Percentiles rank a stretch among this genome's conserved stretches.
These are phyloP conservation scores for Colletotrichum caudatum DNA, from an alignment of 2,329 filamentous ascomycete genomes.

Conservation along the genomic window DNA sequence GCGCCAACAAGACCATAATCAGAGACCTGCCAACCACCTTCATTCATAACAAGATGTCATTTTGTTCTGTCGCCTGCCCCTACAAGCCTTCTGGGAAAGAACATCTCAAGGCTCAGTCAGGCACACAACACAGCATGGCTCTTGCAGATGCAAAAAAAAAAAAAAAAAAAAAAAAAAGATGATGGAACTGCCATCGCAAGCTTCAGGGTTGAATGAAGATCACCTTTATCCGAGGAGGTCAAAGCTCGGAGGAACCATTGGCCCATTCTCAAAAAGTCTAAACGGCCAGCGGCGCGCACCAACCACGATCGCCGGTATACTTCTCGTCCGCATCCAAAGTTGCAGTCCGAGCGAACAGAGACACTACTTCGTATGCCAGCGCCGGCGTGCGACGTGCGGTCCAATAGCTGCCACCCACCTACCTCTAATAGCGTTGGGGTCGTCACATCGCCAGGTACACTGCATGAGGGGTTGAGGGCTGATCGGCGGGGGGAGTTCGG, in stretches of 20 bases:
- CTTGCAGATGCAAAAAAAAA: background rate
- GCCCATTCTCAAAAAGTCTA: conserved; percentile 15
- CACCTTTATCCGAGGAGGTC: background rate
- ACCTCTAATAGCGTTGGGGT: background rate
- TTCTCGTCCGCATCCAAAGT: conserved; percentile 10
- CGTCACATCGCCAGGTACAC: conserved; percentile 26
- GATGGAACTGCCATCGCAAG: conserved; percentile 1
- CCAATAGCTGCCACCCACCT: conserved; percentile 16
- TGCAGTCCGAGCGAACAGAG: background rate
- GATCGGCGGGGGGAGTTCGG: conserved; percentile 14
- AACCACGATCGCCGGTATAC: conserved; percentile 12
- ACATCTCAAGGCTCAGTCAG: background rate
- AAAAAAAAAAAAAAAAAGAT: background rate
- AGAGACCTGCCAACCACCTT: background rate
- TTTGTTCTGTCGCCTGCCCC: background rate
- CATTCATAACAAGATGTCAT: background rate
- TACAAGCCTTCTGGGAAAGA: background rate
- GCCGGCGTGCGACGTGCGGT: background rate
- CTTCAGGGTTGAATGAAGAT: background rate
- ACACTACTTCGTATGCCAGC: background rate
- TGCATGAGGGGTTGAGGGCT: conserved; percentile 30
- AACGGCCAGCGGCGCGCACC: conserved; percentile 6
- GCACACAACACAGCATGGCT: no score
- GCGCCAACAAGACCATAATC: no score
- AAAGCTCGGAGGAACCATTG: conserved; percentile 30